Base-by-base conservation (phyloP, 345 rosid species). In the Linum lewisii region DNA sequence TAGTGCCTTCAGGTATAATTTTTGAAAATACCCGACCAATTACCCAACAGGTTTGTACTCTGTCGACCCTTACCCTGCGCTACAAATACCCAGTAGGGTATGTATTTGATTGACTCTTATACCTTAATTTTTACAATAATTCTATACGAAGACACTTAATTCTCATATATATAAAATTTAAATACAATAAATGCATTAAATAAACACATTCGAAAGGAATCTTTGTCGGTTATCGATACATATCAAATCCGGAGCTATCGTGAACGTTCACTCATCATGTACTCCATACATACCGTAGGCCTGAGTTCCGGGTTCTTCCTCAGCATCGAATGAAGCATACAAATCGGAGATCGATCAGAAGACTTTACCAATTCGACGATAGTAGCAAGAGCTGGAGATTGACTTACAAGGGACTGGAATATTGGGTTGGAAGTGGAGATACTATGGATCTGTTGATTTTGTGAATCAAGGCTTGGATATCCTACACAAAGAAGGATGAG, bases 401-500 rank as follows among this genome's bases (percentile, higher is more conserved):
- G 4, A 29, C 99, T 77, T 81, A 94, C 99, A 90, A 90, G 59
- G 96, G 88, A 54, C 87, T 81, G n/a, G 99, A 76, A 66, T 87
- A 90, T 74, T 85, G 87, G 1, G 90, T 84, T 1, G 97, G 99
- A 75, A 94, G 99, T 21, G 99, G 99, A 72, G 96, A 79, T 70
- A 94, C 89, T 19, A 90, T 85, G 52, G 99, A 94, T 76, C 78
- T 90, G 53, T 90, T 90, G 61, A 94, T 94, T 78, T 87, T 94
- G 87, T 94, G 87, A 69, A 94, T 94, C 68, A 94, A 75, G 21
- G 95, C 99, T 78, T 90, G 97, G 96, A 94, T 94, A 67, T 94
- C 99, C 99, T 94, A 90, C 61, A 23, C 69, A 42, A 11, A 11
- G 47, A 0, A 34, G 0, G 4, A 42, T 1, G n/a, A 25, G 20